Evolutionary conservation across 208 protist genomes (phyloP).

Genomic region (Trypanosoma scelopori): DNA sequence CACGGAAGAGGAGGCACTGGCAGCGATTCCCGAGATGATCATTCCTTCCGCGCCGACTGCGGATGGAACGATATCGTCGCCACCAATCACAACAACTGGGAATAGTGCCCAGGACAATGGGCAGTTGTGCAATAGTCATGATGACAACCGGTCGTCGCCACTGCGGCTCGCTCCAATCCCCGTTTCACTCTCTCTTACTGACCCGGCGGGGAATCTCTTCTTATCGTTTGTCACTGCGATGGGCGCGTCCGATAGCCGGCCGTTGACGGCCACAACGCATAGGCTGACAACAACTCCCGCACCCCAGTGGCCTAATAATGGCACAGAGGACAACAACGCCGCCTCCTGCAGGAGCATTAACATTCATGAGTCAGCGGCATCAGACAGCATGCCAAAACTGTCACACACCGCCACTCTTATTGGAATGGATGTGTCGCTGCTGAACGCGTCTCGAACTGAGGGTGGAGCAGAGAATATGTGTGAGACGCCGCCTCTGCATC

Average conservation of each 20-base stretch:
- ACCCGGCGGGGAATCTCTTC: background rate
- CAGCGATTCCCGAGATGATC: background rate
- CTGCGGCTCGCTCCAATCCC: background rate
- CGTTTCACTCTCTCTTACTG: background rate
- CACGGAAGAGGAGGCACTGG: background rate
- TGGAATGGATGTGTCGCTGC: background rate
- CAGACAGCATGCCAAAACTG: constrained; percentile 4
- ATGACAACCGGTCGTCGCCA: background rate
- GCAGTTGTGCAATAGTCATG: background rate
- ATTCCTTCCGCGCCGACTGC: background rate
- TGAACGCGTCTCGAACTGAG: background rate
- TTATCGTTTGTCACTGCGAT: constrained; percentile 6
- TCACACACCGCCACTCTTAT: constrained; percentile 10
- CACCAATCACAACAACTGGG: background rate
- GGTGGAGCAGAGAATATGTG: background rate
- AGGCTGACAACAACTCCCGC: background rate
- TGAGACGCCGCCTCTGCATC: background rate
- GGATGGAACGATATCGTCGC: background rate
- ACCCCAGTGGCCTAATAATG: background rate
- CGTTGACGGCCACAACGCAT: background rate
- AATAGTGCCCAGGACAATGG: background rate
- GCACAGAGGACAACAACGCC: background rate
- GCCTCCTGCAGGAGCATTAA: background rate
- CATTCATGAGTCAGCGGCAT: background rate
- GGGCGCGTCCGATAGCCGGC: background rate